Base-by-base conservation (phyloP, 305 asterid genomes). In the Galium porrigens region DNA sequence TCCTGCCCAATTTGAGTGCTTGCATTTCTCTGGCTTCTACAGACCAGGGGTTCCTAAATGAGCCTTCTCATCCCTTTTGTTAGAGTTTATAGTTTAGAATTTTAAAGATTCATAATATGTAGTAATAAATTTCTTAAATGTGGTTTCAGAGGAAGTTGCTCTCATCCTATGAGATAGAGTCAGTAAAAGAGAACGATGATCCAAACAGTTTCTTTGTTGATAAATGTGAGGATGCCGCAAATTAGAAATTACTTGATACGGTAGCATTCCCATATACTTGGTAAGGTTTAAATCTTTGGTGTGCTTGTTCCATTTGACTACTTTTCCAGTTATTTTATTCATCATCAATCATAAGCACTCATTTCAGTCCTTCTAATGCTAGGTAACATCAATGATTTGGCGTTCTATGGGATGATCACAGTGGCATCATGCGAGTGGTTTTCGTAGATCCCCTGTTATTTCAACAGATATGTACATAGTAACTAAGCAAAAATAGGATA, bases 101-200 rank as follows among this genome's bases (percentile, higher is more conserved):
- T 34, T 57, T 9, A 34, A 7, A 59, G 20, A 20, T 33, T 33
- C 25, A 4, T 30, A 30, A 15, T 5, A n/a, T 58, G 33, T 67
- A 55, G 48, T 49, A 27, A 66, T 69, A 5, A 56, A 52, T n/a
- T 64, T 64, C 18, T 64, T 61, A 34, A 58, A 37, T 41, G 1
- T 59, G 57, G 44, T 14, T 77, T 61, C 81, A 89, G 97, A 87
- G 83, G 80, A 79, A 64, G 75, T 67, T 87, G 70, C 92, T 89
- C 66, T 87, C 95, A 36, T 77, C 90, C 14, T 72, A 73, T 58
- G 95, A 89, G 77, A 77, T 76, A 52, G 92, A 81, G 55, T 30
- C 67, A 5, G 89, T 79, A 77, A 75, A 77, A 74, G 82, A 69
- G 48, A 56, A 52, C 48, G 69, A 70, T n/a, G 66, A 68, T 59